Evolutionary conservation across 129 eudicot genomes (phyloP).

Genomic region (Scalesia atractyloides): DNA sequence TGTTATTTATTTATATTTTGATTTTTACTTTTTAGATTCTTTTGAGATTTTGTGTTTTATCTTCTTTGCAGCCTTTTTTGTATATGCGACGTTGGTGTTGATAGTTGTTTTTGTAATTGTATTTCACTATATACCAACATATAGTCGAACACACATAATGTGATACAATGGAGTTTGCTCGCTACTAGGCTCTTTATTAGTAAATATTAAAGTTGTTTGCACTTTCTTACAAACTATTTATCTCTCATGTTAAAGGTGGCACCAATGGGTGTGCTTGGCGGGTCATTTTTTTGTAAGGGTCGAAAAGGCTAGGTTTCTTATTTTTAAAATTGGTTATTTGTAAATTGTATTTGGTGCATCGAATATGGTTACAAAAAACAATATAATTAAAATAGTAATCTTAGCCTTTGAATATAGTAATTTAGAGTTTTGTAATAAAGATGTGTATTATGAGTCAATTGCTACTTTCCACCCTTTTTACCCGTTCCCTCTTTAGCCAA

Average conservation of each 20-base stretch:
- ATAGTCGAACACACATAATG: conserved; percentile 89
- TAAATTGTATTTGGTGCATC: no score
- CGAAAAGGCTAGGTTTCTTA: no score
- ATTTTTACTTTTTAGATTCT: background rate
- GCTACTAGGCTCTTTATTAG: conserved; percentile 88
- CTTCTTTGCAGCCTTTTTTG: conserved; percentile 67
- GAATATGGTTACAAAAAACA: no score
- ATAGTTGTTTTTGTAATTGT: conserved; percentile 66
- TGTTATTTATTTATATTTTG: background rate
- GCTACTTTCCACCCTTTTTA: no score
- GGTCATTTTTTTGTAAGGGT: no score
- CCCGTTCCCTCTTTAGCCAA: no score
- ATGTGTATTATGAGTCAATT: no score
- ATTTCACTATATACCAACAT: conserved; percentile 60
- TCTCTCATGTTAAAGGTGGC: background rate
- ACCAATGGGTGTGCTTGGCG: no score
- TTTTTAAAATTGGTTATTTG: no score
- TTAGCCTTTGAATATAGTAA: no score
- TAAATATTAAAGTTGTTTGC: conserved; percentile 43
- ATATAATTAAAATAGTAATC: no score
- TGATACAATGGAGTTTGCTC: conserved; percentile 91
- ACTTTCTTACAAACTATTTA: conserved; percentile 19
- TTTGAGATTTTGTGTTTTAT: conserved; percentile 5
- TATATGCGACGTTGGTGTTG: conserved; percentile 70
- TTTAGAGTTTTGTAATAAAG: no score